Evolutionary conservation across 2,329 filamentous ascomycete species (phyloP), one percentile per base, ranked within the genome.

Genomic region (Aspergillus melleus): DNA sequence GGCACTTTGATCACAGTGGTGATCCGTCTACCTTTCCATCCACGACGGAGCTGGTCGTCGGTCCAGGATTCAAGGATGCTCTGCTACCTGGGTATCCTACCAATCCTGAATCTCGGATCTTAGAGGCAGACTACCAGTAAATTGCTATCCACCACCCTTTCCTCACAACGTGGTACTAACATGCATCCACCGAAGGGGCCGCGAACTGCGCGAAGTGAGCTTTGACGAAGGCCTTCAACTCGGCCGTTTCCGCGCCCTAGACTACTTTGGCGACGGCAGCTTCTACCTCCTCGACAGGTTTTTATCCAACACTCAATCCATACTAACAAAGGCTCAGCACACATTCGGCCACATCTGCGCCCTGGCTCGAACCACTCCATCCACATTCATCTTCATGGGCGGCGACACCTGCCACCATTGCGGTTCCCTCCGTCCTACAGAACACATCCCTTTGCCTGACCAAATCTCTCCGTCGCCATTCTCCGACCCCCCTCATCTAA

Each of bases 261-360:
- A 87, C 66, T 86, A 80, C 65, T 86, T 85, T 57, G 79, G 79
- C 3, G 84, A 87, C 65, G 84, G 83, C 0, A 79, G 74, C 22
- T 84, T 87, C 63, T 86, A 85, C 66, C 74, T 86, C 1, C 74
- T 86, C 2, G 59, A 72, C 49, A 63, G 29, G 12, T 14, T 11
- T 12, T 14, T 14, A 22, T 14, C 10, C 16, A 2, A 4, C 30
- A 6, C 3, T 39, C 2, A 2, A 14, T 39, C 14, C 5, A 12
- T 16, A 24, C 14, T 39, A 16, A 32, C 9, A 12, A 32, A 32
- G 6, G 2, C 14, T 39, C 30, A 39, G 36, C 36, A 39, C 36
- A 39, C 36, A 11, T 22, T 36, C 1, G 70, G 68, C 2, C 72
- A 74, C 61, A 55, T 75, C 2, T 65, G 65, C 22, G 70, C 58